Base-by-base conservation (phyloP, 176 grass and related monocot species). In the Oryza australiensis region DNA sequence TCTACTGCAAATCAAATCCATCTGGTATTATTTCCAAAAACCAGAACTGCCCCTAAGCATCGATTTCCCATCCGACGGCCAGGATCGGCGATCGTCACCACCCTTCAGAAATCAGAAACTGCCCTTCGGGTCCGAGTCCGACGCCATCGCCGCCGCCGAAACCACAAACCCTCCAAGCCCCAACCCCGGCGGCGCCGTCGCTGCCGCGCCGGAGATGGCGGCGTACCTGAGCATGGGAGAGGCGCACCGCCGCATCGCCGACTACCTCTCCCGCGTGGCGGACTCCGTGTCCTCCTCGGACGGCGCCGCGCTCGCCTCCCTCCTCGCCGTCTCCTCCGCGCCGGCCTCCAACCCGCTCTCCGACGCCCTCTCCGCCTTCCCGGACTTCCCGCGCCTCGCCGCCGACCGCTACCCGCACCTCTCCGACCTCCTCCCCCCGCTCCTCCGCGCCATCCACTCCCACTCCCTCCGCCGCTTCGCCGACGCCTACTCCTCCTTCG, bases 141-240 rank as follows among this genome's bases (percentile, higher is more conserved):
- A 67, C 40, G 32, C 53, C 67, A 62, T 53, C 71, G 33, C 68
- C 80, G 28, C 42, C 27, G 78, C 72, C 55, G 37, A 3, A 41
- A 22, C 27, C 64, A 74, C 66, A 80, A 66, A 65, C 45, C 72
- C 80, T 53, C 45, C 38, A 38, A 38, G 33, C 35, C 35, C 46
- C 46, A n/a, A 29, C 20, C 33, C 62, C 62, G 53, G 53, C 77
- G 62, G 27, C 23, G 33, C 24, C 66, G 38, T 42, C 33, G 38
- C 41, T 23, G 27, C 2, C 22, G 32, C 78, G 30, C 68, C 60
- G 80, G 83, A 70, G 83, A 93, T 90, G 93, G 93, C 88, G 28
- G 73, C 89, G 33, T 93, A 94, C 74, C 68, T 95, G 55, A 99
- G 96, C 85, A 88, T 88, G 85, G 93, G 93, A 24, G 93, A 99